Conservation (phyloP, 2,329 filamentous ascomycete species). For the Aspergillus pseudoviridinutans region DNA sequence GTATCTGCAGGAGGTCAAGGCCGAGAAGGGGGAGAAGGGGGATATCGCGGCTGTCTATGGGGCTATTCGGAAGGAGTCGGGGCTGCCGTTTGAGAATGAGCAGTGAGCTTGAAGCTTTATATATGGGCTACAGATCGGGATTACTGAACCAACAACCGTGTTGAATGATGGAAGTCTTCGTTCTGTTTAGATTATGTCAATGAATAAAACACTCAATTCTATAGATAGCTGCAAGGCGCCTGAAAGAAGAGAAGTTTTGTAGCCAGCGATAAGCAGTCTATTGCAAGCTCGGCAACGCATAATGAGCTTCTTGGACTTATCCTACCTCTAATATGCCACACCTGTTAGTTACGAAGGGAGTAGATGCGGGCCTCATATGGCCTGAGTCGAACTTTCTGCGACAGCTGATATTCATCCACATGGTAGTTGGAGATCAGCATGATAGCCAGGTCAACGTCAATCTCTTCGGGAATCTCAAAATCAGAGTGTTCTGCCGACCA, state of each 20-base stretch:
- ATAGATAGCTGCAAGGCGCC: not conserved
- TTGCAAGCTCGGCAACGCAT: not conserved
- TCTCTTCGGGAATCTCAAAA: slow-evolving; percentile 11
- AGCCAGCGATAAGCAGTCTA: not conserved
- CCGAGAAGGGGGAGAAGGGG: slow-evolving; percentile 64
- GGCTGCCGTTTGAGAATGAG: slow-evolving; percentile 68
- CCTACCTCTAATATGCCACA: not conserved
- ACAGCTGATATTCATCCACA: slow-evolving; percentile 5
- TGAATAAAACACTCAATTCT: not conserved
- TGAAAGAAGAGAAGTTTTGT: not conserved
- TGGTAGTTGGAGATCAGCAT: slow-evolving; percentile 13
- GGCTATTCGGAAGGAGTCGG: slow-evolving; percentile 68
- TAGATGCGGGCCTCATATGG: slow-evolving; percentile 16
- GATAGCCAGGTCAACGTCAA: slow-evolving; percentile 13
- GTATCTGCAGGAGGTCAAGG: slow-evolving; percentile 66
- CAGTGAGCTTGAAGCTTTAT: not conserved
- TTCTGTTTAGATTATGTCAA: not conserved
- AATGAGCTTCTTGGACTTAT: not conserved
- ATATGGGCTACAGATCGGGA: too few species aligned
- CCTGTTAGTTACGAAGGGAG: slow-evolving; percentile 11
- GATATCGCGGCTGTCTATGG: slow-evolving; percentile 84
- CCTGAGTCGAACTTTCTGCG: slow-evolving; percentile 2
- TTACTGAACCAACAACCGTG: too few species aligned
- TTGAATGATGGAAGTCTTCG: too few species aligned
- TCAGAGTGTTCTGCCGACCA: slow-evolving; percentile 5